These are phyloP conservation scores for Metschnikowia colocasiae DNA, from an alignment of 805 yeast genomes.

Conservation along the genomic window DNA sequence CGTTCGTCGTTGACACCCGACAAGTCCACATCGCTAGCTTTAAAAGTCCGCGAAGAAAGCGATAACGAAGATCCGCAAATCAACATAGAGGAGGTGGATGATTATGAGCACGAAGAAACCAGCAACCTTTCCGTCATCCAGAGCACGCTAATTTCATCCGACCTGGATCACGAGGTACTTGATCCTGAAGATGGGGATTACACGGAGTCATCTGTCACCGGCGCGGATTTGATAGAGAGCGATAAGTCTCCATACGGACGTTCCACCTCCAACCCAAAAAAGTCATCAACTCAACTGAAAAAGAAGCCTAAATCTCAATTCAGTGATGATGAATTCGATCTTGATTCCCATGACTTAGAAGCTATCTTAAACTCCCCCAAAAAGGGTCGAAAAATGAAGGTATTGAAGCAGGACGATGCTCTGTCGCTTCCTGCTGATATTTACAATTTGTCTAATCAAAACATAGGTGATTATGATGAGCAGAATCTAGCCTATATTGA, in stretches of 20 bases:
- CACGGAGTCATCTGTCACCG: slow-evolving; percentile 4
- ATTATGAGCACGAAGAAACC: neutral
- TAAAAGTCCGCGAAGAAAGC: slow-evolving; percentile 4
- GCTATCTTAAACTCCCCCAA: slow-evolving; percentile 21
- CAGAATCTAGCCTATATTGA: slow-evolving; percentile 28
- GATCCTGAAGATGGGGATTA: slow-evolving; percentile 9
- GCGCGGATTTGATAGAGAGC: neutral
- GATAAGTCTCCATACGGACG: neutral
- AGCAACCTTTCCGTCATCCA: neutral
- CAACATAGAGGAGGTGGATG: slow-evolving; percentile 2
- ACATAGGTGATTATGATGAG: slow-evolving; percentile 36
- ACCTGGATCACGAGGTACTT: neutral
- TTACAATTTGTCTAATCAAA: slow-evolving; percentile 28
- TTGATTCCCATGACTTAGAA: slow-evolving; percentile 18
- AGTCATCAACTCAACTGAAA: neutral
- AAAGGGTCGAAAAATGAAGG: slow-evolving; percentile 22
- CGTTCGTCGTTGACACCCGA: neutral
- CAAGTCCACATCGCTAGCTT: slow-evolving; percentile 6
- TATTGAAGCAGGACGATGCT: slow-evolving; percentile 6
- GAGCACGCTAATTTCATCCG: neutral
- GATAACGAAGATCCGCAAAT: neutral
- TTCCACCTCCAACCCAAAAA: neutral
- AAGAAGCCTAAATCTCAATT: slow-evolving; percentile 11
- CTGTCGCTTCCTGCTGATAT: slow-evolving; percentile 16
- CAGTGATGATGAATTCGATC: slow-evolving; percentile 18